phyloP scores from a whole-genome alignment of 495 filamentous ascomycete species.

The Neurospora sp. region DNA sequence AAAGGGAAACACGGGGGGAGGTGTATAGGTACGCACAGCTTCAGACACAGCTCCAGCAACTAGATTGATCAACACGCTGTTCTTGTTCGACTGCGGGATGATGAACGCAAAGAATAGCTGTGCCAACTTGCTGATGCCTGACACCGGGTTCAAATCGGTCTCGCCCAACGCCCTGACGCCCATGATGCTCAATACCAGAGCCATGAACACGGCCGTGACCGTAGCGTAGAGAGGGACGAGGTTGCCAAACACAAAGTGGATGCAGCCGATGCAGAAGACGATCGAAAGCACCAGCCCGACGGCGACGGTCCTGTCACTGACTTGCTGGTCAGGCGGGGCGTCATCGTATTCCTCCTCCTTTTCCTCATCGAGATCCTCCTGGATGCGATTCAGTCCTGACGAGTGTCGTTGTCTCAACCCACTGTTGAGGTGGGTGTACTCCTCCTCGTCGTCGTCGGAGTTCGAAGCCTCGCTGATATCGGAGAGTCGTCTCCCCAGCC shows the following conservation, averaged over 20 bases:
- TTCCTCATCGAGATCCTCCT: slow-evolving; percentile 6
- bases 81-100: slow-evolving; percentile 57
- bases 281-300: slow-evolving; percentile 69
- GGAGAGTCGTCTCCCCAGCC: not conserved
- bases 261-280: slow-evolving; percentile 65
- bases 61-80: slow-evolving; percentile 84
- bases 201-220: slow-evolving; percentile 74
- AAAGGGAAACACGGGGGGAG: not conserved
- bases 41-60: slow-evolving; percentile 76
- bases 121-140: slow-evolving; percentile 91
- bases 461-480: slow-evolving; percentile 1
- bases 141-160: slow-evolving; percentile 94
- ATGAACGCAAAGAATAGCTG: slow-evolving; percentile 91
- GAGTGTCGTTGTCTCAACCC: not conserved
- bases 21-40: slow-evolving; percentile 13
- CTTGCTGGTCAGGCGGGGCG: slow-evolving; percentile 72
- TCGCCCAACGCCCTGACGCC: slow-evolving; percentile 90
- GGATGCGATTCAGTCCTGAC: not conserved
- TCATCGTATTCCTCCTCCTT: slow-evolving; percentile 44
- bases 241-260: slow-evolving; percentile 66
- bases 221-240: slow-evolving; percentile 62
- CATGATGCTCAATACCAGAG: slow-evolving; percentile 86
- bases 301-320: slow-evolving; percentile 60
- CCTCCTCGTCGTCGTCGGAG: not conserved
- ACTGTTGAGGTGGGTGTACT: slow-evolving; percentile 40